Evolutionary conservation across 805 yeast genomes (phyloP).

Genomic region (Hanseniaspora guilliermondii): DNA sequence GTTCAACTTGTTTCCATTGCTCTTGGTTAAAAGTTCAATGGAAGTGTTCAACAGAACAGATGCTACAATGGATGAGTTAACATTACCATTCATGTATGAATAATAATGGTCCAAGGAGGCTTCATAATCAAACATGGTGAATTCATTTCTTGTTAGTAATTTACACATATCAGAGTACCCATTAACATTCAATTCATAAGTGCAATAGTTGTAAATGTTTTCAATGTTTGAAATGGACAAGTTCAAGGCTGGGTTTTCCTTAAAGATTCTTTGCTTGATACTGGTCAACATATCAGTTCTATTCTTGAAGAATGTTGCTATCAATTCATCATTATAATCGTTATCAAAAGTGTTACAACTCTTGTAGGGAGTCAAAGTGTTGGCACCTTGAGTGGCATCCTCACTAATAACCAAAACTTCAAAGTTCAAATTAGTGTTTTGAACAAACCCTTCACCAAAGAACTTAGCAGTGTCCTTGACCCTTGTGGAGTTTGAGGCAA

Average conservation of each 20-base stretch:
- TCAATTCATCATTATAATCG: constrained; percentile 16
- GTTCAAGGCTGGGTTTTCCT: constrained; percentile 42
- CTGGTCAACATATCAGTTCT: constrained; percentile 32
- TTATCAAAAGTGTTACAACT: constrained; percentile 33
- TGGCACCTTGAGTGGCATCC: constrained; percentile 35
- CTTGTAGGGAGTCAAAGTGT: constrained; percentile 36
- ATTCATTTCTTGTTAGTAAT: constrained; percentile 56
- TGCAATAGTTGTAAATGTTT: constrained; percentile 50
- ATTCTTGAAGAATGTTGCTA: constrained; percentile 16
- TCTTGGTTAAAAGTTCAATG: constrained; percentile 34
- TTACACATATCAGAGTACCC: constrained; percentile 62
- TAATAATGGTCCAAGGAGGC: constrained; percentile 50
- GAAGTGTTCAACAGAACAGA: constrained; percentile 44
- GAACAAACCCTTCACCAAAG: constrained; percentile 36
- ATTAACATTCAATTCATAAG: constrained; percentile 57
- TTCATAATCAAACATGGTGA: constrained; percentile 48
- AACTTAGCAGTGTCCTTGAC: constrained; percentile 36
- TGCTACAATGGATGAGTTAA: constrained; percentile 38
- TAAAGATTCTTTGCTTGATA: constrained; percentile 46
- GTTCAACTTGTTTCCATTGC: constrained; percentile 33
- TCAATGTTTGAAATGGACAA: constrained; percentile 42
- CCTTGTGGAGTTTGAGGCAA: constrained; percentile 37
- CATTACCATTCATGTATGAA: constrained; percentile 32
- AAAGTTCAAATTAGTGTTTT: constrained; percentile 31
- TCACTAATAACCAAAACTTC: constrained; percentile 30